These are phyloP conservation scores for Capsicum rhomboideum DNA, from an alignment of 257 asterid species.

Conservation along the genomic window DNA sequence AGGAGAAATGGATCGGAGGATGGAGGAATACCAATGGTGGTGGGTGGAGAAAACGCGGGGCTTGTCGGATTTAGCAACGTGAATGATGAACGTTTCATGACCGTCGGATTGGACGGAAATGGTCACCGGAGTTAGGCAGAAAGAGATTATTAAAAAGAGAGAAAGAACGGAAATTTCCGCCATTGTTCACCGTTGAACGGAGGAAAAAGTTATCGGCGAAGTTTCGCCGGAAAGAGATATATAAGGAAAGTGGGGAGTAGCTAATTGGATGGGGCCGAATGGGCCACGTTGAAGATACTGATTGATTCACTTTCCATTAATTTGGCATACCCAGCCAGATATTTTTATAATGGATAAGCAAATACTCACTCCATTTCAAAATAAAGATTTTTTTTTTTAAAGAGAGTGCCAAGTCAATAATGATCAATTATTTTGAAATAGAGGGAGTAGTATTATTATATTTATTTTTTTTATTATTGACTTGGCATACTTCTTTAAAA, in stretches of 20 bases:
- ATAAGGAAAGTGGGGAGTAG: not conserved
- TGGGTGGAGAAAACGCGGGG: constrained; percentile 61
- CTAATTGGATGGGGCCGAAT: not conserved
- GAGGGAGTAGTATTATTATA: no score
- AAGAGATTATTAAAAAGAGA: constrained; percentile 13
- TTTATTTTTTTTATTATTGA: no score
- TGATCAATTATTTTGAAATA: no score
- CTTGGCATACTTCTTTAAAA: no score
- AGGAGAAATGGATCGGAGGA: constrained; percentile 50
- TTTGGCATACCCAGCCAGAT: not conserved
- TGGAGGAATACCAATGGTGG: constrained; percentile 66
- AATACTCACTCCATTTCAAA: no score
- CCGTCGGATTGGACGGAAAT: constrained; percentile 23
- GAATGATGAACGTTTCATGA: constrained; percentile 69
- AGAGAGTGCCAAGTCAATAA: no score
- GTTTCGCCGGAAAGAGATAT: not conserved
- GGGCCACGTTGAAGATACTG: constrained; percentile 17
- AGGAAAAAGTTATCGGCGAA: not conserved
- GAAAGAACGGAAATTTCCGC: constrained; percentile 10
- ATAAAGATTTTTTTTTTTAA: no score
- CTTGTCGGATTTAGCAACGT: constrained; percentile 52
- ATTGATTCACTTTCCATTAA: not conserved
- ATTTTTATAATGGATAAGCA: not conserved
- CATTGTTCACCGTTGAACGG: not conserved
- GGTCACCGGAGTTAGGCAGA: not conserved